Percentiles rank a stretch among this genome's conserved stretches.
Evolutionary conservation across 2,329 filamentous ascomycete species (phyloP).

Genomic region (Claviceps spartinae): DNA sequence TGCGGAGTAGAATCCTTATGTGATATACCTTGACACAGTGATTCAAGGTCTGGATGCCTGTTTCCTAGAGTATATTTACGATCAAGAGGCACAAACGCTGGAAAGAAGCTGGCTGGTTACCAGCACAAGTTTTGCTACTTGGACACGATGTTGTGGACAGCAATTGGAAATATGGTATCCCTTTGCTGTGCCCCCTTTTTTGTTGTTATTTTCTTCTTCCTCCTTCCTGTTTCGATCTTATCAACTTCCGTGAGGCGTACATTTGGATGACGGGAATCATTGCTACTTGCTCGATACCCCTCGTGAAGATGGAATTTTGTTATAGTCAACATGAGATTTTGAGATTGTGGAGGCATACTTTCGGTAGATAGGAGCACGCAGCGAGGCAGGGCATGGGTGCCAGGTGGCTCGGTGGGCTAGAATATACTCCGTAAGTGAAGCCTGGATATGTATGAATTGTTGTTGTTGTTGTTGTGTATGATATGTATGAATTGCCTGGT

Average conservation of each 20-base stretch:
- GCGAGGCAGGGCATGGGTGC: background rate
- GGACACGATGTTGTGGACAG: background rate
- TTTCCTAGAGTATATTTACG: too few species aligned
- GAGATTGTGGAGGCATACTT: background rate
- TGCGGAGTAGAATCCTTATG: too few species aligned
- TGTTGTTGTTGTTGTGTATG: too few species aligned
- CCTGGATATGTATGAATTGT: too few species aligned
- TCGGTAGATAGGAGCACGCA: background rate
- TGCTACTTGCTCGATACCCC: conserved; percentile 8
- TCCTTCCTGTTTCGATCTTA: background rate
- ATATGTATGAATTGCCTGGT: too few species aligned
- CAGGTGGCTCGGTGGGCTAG: too few species aligned
- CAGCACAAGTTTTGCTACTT: too few species aligned
- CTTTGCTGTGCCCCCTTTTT: background rate
- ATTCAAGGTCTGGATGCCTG: background rate
- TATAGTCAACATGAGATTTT: background rate
- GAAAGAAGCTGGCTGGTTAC: background rate
- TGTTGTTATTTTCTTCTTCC: background rate
- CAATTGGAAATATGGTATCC: background rate
- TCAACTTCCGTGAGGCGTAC: background rate
- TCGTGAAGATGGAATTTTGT: conserved; percentile 3
- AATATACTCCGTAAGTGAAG: background rate
- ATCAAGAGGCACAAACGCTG: background rate
- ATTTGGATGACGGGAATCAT: conserved; percentile 9
- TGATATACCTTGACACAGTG: background rate